Conservation (phyloP, 2,329 filamentous ascomycete genomes). For the Colletotrichum sublineola region DNA sequence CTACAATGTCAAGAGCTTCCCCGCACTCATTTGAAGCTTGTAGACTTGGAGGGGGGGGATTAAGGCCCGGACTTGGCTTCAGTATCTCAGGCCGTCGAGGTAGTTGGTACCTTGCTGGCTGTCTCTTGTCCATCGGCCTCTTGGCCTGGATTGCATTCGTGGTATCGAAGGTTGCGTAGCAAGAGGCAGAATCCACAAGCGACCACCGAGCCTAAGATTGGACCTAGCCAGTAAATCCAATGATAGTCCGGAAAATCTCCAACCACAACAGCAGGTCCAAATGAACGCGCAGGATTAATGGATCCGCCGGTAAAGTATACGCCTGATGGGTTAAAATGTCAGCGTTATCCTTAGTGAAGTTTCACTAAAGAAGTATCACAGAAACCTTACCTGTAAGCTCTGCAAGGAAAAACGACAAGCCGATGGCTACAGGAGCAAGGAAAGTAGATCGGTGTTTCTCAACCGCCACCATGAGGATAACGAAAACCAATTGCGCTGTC, state of each 20-base stretch:
- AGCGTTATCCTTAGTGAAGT: not conserved
- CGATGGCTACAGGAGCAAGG: conserved; percentile 79
- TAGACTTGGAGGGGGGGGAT: no score
- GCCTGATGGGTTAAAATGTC: conserved; percentile 41
- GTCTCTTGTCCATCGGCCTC: conserved; percentile 51
- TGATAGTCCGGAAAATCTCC: conserved; percentile 59
- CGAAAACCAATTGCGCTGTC: conserved; percentile 72
- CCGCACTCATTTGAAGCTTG: not conserved
- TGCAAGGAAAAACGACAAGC: conserved; percentile 75
- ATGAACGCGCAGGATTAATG: conserved; percentile 65
- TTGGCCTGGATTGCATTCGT: conserved; percentile 64
- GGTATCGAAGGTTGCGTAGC: conserved; percentile 65
- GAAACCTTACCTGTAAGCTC: conserved; percentile 54
- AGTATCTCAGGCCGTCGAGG: not conserved
- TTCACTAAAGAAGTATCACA: no score
- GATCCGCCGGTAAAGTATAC: conserved; percentile 63
- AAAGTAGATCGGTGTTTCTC: conserved; percentile 82
- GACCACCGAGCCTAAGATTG: conserved; percentile 62
- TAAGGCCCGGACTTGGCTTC: no score
- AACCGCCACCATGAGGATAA: conserved; percentile 77
- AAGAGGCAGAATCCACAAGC: conserved; percentile 64
- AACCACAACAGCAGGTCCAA: conserved; percentile 62
- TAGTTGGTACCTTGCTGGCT: not conserved
- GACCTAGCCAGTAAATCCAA: conserved; percentile 70
- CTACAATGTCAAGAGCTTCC: not conserved